phyloP scores from a whole-genome alignment of 73 alveolate species.

The Blepharisma stoltei region DNA sequence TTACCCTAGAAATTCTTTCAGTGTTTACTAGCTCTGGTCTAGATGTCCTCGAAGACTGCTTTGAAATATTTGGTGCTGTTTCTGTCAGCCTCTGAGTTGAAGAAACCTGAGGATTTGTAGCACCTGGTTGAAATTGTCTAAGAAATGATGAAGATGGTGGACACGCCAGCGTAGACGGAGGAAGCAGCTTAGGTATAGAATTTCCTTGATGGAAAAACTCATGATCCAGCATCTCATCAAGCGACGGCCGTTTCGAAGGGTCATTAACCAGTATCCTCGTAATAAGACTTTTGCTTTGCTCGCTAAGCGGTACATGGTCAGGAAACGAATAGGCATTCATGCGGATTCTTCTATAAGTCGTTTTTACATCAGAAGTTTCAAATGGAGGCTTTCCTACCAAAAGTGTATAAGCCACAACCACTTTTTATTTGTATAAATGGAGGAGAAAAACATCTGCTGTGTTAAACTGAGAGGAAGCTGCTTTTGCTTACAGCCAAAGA shows the following conservation, averaged over 20 bases:
- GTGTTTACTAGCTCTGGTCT: not conserved
- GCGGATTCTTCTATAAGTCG: constrained; percentile 89
- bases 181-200: constrained; percentile 84
- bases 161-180: constrained; percentile 84
- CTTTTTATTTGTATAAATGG: no score
- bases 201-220: constrained; percentile 80
- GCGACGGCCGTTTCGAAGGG: constrained; percentile 89
- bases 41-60: not conserved
- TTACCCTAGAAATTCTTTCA: not conserved
- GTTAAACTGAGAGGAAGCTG: no score
- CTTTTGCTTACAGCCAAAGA: no score
- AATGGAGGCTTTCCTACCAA: constrained; percentile 80
- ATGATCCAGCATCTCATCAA: constrained; percentile 85
- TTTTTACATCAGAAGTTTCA: constrained; percentile 88
- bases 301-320: constrained; percentile 85
- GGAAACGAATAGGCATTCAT: constrained; percentile 82
- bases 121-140: constrained; percentile 41
- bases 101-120: not conserved
- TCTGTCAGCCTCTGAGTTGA: not conserved
- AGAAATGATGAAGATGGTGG: constrained; percentile 78
- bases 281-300: constrained; percentile 79
- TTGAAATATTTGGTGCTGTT: not conserved
- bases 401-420: constrained; percentile 79
- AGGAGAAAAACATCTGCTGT: no score
- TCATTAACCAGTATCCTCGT: constrained; percentile 73